Conservation (phyloP, 164 flowering plant species). For the Amborella trichopoda region DNA sequence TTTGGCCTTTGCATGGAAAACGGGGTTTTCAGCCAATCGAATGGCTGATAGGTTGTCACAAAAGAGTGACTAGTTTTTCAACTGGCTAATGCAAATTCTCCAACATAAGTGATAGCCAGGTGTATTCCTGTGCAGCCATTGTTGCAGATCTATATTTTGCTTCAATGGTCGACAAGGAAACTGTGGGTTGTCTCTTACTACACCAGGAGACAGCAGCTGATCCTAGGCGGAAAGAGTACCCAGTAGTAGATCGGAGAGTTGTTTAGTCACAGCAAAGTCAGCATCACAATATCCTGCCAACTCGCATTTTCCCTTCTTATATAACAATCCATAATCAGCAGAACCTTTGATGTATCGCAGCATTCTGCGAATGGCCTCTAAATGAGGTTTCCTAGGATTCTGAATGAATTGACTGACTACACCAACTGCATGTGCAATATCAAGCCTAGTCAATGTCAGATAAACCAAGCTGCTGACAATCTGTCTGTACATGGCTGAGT, state of each 20-base stretch:
- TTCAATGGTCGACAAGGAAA: background rate
- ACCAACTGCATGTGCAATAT: constrained; percentile 3
- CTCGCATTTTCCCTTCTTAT: background rate
- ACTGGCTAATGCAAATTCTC: too few relatives aligned
- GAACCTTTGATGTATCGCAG: background rate
- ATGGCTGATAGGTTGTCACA: too few relatives aligned
- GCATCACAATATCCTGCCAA: constrained; percentile 6
- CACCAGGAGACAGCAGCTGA: constrained; percentile 5
- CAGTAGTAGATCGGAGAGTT: constrained; percentile 3
- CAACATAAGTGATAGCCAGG: too few relatives aligned
- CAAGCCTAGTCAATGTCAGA: constrained; percentile 2
- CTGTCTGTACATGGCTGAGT: constrained; percentile 3
- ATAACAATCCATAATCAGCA: background rate
- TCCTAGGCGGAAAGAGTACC: constrained; percentile 5
- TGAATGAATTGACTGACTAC: background rate
- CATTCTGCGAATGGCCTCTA: background rate
- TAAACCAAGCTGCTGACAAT: constrained; percentile 13
- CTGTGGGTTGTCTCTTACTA: constrained; percentile 8
- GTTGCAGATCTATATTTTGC: background rate
- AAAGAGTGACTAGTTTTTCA: too few relatives aligned
- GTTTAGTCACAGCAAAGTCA: constrained; percentile 5
- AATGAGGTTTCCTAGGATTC: constrained; percentile 4
- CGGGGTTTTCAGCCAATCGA: too few relatives aligned
- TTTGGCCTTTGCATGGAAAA: too few relatives aligned
- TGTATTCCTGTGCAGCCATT: background rate